Evolutionary conservation across 78 protist species (phyloP).

Genomic region (Speleostelium caveatum): DNA sequence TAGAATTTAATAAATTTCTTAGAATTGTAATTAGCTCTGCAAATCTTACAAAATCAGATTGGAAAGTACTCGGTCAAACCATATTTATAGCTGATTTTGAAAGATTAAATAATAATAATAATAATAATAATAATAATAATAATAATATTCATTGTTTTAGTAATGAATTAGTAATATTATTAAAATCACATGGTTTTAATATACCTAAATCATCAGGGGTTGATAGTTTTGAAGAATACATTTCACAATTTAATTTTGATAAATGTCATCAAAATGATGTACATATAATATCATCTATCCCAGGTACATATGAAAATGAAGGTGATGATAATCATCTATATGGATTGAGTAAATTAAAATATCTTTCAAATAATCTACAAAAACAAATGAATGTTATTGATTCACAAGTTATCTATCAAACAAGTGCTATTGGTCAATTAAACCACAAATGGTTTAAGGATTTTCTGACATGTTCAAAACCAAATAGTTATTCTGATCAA

Average conservation of each 20-base stretch:
- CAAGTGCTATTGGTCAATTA: slow-evolving; percentile 21
- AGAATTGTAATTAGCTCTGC: slow-evolving; percentile 21
- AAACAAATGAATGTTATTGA: neutral
- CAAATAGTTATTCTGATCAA: neutral
- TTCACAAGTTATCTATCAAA: neutral
- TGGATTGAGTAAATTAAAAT: slow-evolving; percentile 4
- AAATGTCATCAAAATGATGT: neutral
- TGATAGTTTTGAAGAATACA: no score
- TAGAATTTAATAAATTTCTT: neutral
- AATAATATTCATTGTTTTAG: neutral
- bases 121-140: neutral
- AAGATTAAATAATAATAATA: neutral
- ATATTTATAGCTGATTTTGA: slow-evolving; percentile 11
- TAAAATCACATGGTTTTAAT: neutral
- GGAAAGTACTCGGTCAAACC: slow-evolving; percentile 25
- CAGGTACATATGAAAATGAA: neutral
- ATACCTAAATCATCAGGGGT: no score
- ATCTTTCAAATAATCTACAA: neutral
- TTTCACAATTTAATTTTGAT: no score
- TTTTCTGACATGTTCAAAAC: neutral
- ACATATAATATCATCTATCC: slow-evolving; percentile 34
- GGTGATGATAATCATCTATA: neutral
- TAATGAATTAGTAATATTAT: neutral
- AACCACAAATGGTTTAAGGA: neutral
- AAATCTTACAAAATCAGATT: slow-evolving; percentile 30